A percentile compares a stretch with the other conserved stretches of the same genome.
Conservation (phyloP, 371 early-diverging fungal genomes). For the Circinella umbellata region DNA sequence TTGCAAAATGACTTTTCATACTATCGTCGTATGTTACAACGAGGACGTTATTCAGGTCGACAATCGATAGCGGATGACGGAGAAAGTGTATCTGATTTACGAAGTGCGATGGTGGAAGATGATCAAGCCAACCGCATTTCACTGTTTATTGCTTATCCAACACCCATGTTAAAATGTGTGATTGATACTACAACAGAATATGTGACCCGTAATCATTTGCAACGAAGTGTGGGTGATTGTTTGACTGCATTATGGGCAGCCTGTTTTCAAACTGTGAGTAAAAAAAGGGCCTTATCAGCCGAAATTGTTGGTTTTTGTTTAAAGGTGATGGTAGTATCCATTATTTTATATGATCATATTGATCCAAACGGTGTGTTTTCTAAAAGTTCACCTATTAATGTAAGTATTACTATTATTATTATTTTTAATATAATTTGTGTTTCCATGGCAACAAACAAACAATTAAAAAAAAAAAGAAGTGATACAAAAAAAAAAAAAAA, state of each 20-base stretch:
- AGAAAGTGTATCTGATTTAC: slow-evolving; percentile 42
- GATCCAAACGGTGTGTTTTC: slow-evolving; percentile 80
- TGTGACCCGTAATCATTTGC: slow-evolving; percentile 49
- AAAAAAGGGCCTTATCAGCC: slow-evolving; percentile 31
- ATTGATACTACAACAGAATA: slow-evolving; percentile 77
- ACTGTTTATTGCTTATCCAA: slow-evolving; percentile 93
- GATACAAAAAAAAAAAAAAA: too few species aligned
- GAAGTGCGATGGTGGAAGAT: slow-evolving; percentile 74
- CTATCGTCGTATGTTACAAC: slow-evolving; percentile 89
- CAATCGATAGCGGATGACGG: slow-evolving; percentile 16
- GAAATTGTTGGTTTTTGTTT: slow-evolving; percentile 57
- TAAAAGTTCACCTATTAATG: slow-evolving; percentile 81
- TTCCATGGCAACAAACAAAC: background rate
- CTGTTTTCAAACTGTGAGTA: slow-evolving; percentile 71
- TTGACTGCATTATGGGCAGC: slow-evolving; percentile 71
- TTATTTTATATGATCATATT: slow-evolving; percentile 92
- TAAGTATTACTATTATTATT: slow-evolving; percentile 33
- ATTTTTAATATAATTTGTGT: background rate
- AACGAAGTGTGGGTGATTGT: slow-evolving; percentile 62
- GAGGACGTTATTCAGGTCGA: slow-evolving; percentile 50
- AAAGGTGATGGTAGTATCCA: slow-evolving; percentile 87
- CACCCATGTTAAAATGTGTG: slow-evolving; percentile 89
- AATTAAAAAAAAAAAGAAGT: background rate
- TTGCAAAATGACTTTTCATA: slow-evolving; percentile 97
- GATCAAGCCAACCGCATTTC: slow-evolving; percentile 93